Evolutionary conservation across 2,329 filamentous ascomycete genomes (phyloP), one percentile per base, ranked within the genome.

Genomic region (Mycosphaerella arachidis): DNA sequence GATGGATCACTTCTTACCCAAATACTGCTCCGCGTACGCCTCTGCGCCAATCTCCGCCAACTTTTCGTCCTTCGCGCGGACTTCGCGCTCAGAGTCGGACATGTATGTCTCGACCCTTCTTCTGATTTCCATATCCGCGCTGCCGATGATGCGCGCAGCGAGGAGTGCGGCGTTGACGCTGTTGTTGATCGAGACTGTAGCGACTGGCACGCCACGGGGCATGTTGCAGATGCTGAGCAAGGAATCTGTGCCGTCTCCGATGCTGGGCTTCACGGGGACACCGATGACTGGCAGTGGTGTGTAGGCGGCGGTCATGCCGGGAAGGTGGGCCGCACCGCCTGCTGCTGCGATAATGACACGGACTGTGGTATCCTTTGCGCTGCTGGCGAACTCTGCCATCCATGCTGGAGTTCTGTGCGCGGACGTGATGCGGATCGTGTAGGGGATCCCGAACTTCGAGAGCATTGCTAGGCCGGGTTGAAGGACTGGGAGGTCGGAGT

Each of bases 391-490:
- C 4, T 72, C 67, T 51, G 75, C 75, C 69, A 82, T 79, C 73
- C 74, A 77, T 67, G 76, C 71, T 2, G 79, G 79, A 0, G 80
- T 82, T 55, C 80, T 76, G 70, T 82, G 80, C 0, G 91, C 91
- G 1, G 89, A 92, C 0, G 90, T 92, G 70, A 94, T 92, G 69
- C 85, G 85, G 16, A 86, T 81, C 6, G 87, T 84, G 76, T 85
- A 90, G 0, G 89, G 86, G 10, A 94, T 88, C n/a, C 78, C 72
- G 62, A 93, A 88, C n/a, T 84, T 79, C 57, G 83, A 78, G 3
- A 92, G 81, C 35, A 91, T 81, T 59, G 88, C 82, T 20, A 91
- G 78, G 1, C 84, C 88, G 0, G 83, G 82, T 62, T 81, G 81
- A 43, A 92, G 83, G 16, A 89, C 84, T 1, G 82, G 83, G 27